Evolutionary conservation across 306 rosid species (phyloP), one percentile per base, ranked within the genome.

Genomic region (Luffa aegyptiaca): DNA sequence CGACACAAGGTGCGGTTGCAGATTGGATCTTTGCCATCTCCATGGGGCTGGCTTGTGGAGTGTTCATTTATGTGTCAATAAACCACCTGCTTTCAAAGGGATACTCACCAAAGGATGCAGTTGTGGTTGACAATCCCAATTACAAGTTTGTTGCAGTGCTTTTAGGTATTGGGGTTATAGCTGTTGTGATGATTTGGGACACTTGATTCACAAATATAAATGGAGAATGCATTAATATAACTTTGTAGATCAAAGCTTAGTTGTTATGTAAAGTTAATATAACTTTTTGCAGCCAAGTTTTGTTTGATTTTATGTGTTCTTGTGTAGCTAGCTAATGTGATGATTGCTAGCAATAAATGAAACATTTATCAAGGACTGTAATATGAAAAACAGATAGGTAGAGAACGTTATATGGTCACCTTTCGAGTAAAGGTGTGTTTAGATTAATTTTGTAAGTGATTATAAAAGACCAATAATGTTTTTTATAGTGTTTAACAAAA

Each of bases 121-220:
- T 88, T 63, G 49, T 16, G 69, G 86, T 86, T 37, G 90, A 87
- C 63, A 82, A 87, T 35, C 71, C 90, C 2, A 80, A 73, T 79
- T 73, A 44, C 81, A 93, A 83, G 88, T 85, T 90, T 62, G 62
- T 90, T 61, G 91, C 97, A 0, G 97, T 93, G 81, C 6, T 80
- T 42, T 81, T 89, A 45, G 97, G 98, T 1, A 14, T 92, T 80
- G 97, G 87, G 59, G 92, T 90, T 5, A 89, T 92, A 56, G 88
- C 94, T 31, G 87, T 92, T 85, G 98, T 87, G 80, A 93, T 92
- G 97, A 90, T 89, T 26, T 93, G 97, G 97, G 97, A 92, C 72
- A 86, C 91, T 55, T 92, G 83, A 84, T 71, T 44, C 14, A 0
- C 56, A 64, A 21, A 26, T 10, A 13, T 21, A 13, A 46, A 56